Percentiles rank a stretch among this genome's conserved stretches.
phyloP scores from a whole-genome alignment of 768 basidiomycete genomes.

The Lactifluus hygrophoroides region DNA sequence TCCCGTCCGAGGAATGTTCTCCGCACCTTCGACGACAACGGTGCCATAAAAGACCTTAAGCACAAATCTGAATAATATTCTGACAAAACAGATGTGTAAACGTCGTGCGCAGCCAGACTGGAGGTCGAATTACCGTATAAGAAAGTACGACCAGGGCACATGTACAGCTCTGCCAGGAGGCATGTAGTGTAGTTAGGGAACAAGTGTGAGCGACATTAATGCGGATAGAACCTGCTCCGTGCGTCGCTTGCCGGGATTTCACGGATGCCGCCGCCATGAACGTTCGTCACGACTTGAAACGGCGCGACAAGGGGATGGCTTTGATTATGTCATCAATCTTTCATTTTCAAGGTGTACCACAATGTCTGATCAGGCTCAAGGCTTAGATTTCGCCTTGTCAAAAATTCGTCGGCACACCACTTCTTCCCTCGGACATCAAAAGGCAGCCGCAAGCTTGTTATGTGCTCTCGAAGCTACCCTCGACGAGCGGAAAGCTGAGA shows the following conservation, averaged over 20 bases:
- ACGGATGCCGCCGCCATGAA: too few species aligned
- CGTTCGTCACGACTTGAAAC: too few species aligned
- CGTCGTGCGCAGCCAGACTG: neutral
- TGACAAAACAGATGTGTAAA: slow-evolving; percentile 23
- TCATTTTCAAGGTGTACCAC: neutral
- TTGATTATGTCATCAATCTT: slow-evolving; percentile 3
- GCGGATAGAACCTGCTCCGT: too few species aligned
- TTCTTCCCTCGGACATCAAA: slow-evolving; percentile 79
- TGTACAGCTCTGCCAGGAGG: slow-evolving; percentile 31
- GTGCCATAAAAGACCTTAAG: slow-evolving; percentile 88
- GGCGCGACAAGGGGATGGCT: too few species aligned
- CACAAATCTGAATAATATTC: slow-evolving; percentile 69
- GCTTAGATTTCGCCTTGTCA: slow-evolving; percentile 49
- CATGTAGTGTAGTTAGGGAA: slow-evolving; percentile 23
- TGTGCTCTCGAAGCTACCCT: slow-evolving; percentile 77
- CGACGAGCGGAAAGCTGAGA: slow-evolving; percentile 56
- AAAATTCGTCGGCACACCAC: slow-evolving; percentile 85
- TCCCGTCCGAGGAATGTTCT: slow-evolving; percentile 64
- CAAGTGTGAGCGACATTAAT: too few species aligned
- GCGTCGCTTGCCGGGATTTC: too few species aligned
- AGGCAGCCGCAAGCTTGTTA: slow-evolving; percentile 79
- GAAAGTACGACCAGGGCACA: slow-evolving; percentile 53
- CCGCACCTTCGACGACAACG: slow-evolving; percentile 73
- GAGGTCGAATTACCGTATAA: slow-evolving; percentile 46
- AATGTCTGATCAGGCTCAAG: slow-evolving; percentile 21